Evolutionary conservation across 2,329 filamentous ascomycete genomes (phyloP), one percentile per base, ranked within the genome.

Genomic region (Ascomycota sp.): DNA sequence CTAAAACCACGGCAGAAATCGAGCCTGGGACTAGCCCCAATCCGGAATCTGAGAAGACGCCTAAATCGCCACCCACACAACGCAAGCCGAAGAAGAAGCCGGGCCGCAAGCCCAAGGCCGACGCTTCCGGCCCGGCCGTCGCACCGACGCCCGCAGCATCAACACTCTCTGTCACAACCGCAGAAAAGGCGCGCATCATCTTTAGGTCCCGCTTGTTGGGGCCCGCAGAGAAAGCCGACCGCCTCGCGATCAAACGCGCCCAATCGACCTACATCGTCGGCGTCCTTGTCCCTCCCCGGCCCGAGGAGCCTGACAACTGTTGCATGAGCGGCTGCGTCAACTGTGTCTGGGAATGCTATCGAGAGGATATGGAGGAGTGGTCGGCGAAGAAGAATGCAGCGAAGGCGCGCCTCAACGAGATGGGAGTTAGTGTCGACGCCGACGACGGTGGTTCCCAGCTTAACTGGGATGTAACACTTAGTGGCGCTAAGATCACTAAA

Each of bases 311-410:
- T 4, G 89, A 95, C 44, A 94, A 98, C 47, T 98, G 89, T 63
- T 98, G 89, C 55, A 98, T 98, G 89, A 89, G 80, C 45, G 89
- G 89, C 3, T 98, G 89, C 48, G 86, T 93, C 29, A 85, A 95
- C 50, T 98, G 89, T 51, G 89, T 95, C 3, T 95, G 85, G 85
- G 85, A 94, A 43, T 62, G 71, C 31, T 95, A 75, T 52, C 67
- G 85, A 7, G 86, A 98, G 40, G 89, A 95, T 30, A 64, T 95
- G 53, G 85, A 95, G 50, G 78, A 80, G 33, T 95, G 83, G 81
- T 76, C 74, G 4, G 56, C 59, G 10, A 65, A 71, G 34, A 68
- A 65, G 23, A 56, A 60, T 4, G 65, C 75, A 44, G 82, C 81
- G 1, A 65, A 73, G 41, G 46, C 46, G 23, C 62, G 63, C 27